Evolutionary conservation across 2,329 filamentous ascomycete species (phyloP), one percentile per base, ranked within the genome.

Genomic region (Arthrocladium fulminans): DNA sequence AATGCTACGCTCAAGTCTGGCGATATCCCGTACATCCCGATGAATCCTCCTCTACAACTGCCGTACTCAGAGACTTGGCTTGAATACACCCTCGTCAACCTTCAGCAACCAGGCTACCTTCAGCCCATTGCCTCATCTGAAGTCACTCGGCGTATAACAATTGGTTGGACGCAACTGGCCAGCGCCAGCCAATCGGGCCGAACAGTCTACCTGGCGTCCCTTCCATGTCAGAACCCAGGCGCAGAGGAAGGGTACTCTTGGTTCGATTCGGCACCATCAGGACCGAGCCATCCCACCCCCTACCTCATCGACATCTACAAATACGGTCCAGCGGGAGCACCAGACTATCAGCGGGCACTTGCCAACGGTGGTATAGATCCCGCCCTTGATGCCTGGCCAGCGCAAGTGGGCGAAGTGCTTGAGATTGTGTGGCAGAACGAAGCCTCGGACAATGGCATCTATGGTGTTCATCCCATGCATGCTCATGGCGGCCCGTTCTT

Each of bases 111-210:
- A 23, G 48, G 50, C 24, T 54, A 61, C 39, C 51, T 51, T 24
- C 51, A 56, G 29, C 59, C 59, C 8, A 49, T 47, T 1, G 45
- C 50, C 12, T 48, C 55, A 2, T 70, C 76, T 22, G 51, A 53
- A 35, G 74, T 78, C 2, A 77, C 73, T 1, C 68, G 75, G 12
- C 69, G 70, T 0, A 59, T 78, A 8, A 65, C 68, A 29, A 68
- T 77, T 17, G 44, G 44, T 23, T 47, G 44, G 68, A 22, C 57
- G 69, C n/a, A 58, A 66, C 17, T 76, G 71, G 72, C 65, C 64
- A 6, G 68, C 74, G 19, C 20, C 29, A 47, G 39, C 13, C 3
- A 47, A 25, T 39, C 44, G 27, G 44, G 44, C 25, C 17, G 44
- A 15, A 47, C 44, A n/a, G 22, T 47, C 34, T 47, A 47, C 23